Conservation (phyloP, 805 yeast genomes). For the Gaillardinia entomophila region DNA sequence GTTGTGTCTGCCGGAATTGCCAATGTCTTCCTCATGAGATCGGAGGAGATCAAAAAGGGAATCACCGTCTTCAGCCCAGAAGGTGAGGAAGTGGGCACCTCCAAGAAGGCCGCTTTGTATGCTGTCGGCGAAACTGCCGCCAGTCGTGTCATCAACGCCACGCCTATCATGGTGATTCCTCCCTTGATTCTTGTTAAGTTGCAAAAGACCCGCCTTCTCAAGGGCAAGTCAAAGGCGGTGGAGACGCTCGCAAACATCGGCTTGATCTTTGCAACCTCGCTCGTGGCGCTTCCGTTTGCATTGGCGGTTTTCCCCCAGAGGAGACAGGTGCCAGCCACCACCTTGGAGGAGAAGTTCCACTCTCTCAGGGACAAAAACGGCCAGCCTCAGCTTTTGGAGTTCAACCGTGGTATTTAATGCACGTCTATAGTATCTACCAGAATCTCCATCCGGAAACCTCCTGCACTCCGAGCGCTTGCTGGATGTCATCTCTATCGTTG, state of each 20-base stretch:
- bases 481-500: slow-evolving; percentile 42
- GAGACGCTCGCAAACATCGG: slow-evolving; percentile 79
- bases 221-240: slow-evolving; percentile 57
- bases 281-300: slow-evolving; percentile 89
- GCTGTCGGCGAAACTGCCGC: slow-evolving; percentile 98
- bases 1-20: slow-evolving; percentile 96
- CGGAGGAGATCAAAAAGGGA: slow-evolving; percentile 87
- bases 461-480: slow-evolving; percentile 40
- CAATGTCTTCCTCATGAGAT: slow-evolving; percentile 94
- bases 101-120: slow-evolving; percentile 79
- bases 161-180: slow-evolving; percentile 96
- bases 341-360: slow-evolving; percentile 61
- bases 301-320: slow-evolving; percentile 93
- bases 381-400: slow-evolving; percentile 57
- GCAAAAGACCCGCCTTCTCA: slow-evolving; percentile 60
- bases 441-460: slow-evolving; percentile 47
- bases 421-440: slow-evolving; percentile 38
- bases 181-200: slow-evolving; percentile 77
- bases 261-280: slow-evolving; percentile 76
- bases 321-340: slow-evolving; percentile 50
- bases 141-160: slow-evolving; percentile 90
- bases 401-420: slow-evolving; percentile 84
- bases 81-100: slow-evolving; percentile 58
- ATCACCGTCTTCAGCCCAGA: slow-evolving; percentile 62
- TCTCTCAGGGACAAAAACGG: slow-evolving; percentile 61